phyloP scores from a whole-genome alignment of 129 eudicot species.

The Glebionis coronaria region DNA sequence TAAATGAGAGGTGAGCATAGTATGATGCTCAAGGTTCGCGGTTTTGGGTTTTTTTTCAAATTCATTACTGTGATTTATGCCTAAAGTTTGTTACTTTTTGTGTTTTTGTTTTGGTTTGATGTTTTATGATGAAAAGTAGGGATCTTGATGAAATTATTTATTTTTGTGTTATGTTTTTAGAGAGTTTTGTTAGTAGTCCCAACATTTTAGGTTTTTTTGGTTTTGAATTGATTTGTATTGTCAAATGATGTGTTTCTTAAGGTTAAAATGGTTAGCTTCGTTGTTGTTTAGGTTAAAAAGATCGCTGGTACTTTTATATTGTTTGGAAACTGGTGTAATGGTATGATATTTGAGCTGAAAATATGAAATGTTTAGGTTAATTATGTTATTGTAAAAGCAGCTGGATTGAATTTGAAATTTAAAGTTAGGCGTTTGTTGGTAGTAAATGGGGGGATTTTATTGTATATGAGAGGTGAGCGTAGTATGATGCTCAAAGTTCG shows the following conservation, averaged over 20 bases:
- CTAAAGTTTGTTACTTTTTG: neutral
- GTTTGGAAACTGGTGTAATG: no score
- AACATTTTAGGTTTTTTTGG: neutral
- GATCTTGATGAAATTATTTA: slow-evolving; percentile 19
- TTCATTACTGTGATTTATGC: neutral
- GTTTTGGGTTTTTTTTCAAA: neutral
- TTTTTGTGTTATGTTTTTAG: neutral
- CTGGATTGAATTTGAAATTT: neutral
- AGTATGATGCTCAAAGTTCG: neutral
- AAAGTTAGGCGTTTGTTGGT: slow-evolving; percentile 6
- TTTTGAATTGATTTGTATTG: slow-evolving; percentile 13
- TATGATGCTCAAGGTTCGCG: neutral
- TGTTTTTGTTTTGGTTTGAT: slow-evolving; percentile 1
- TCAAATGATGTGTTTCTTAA: slow-evolving; percentile 3
- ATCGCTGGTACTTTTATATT: neutral
- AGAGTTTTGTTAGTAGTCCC: neutral
- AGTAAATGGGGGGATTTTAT: neutral
- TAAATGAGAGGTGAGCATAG: neutral
- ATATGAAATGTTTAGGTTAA: neutral
- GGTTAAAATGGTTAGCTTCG: neutral
- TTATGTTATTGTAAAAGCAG: neutral
- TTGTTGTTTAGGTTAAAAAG: neutral
- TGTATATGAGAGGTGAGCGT: neutral
- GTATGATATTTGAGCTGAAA: no score
- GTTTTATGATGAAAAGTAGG: slow-evolving; percentile 11